Base-by-base conservation (phyloP, 148 eudicot species). In the Cornus florida region DNA sequence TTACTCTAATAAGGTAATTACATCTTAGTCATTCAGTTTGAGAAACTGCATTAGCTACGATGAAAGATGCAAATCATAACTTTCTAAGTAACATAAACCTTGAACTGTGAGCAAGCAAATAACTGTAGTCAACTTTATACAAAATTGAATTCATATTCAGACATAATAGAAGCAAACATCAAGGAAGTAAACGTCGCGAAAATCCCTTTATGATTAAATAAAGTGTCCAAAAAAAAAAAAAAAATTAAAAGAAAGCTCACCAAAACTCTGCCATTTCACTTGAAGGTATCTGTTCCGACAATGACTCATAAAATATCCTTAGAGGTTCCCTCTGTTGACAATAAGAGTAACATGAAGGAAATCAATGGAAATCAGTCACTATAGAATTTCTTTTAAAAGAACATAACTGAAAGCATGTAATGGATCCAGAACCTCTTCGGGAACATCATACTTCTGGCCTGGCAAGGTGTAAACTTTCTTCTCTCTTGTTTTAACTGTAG, bases 251-350 rank as follows among this genome's bases (percentile, higher is more conserved):
- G 67, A 76, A 78, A 46, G 79, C 95, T 88, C 84, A 95, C 98
- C 97, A 95, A 78, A 95, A 95, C 69, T 95, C 97, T 19, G 98
- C 97, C 98, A 95, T 95, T 87, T 95, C 97, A 75, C 98, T 95
- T 20, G 97, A 89, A 38, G 97, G 97, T 82, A 90, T 93, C 83
- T 93, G 98, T 82, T 93, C 70, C 6, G 92, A 90, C 81, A 95
- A 80, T 24, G 98, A 89, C 84, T 93, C 97, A 12, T 95, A 95
- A 79, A 95, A 93, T 87, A 93, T 89, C 89, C 97, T 87, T 85
- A 93, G 82, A 64, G 97, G 97, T 66, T 95, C 98, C 77, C 98
- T 83, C 97, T 95, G 97, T 75, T 28, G 70, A 82, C 70, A 79
- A 77, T 32, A 84, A 77, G 41, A 67, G 20, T 11, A 74, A 73